These are phyloP conservation scores for Puccinia horiana DNA, from an alignment of 1,284 basidiomycete genomes.

Conservation along the genomic window DNA sequence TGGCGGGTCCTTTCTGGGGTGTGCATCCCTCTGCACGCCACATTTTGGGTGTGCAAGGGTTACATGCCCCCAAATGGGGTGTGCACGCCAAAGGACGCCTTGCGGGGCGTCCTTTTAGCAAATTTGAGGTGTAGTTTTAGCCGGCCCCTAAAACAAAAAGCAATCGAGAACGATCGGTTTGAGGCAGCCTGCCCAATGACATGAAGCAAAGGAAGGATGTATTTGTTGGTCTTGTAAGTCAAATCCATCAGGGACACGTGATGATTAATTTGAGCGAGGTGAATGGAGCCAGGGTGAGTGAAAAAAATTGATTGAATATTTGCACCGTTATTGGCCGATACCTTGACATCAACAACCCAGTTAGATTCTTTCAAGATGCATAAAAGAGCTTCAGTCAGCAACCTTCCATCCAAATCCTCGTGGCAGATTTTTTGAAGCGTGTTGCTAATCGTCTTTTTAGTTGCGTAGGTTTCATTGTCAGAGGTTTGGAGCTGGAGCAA, in stretches of 20 bases:
- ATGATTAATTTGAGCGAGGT: too few species aligned
- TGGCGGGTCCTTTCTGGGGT: too few species aligned
- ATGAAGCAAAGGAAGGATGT: neutral
- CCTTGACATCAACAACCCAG: neutral
- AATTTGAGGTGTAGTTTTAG: too few species aligned
- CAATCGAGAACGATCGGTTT: neutral
- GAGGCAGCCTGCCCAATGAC: constrained; percentile 1
- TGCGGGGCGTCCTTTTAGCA: too few species aligned
- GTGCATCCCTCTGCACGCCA: too few species aligned
- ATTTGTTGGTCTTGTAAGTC: neutral
- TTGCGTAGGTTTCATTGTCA: neutral
- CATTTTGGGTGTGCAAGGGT: too few species aligned
- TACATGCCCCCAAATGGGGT: too few species aligned
- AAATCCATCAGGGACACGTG: neutral
- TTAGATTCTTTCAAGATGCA: neutral
- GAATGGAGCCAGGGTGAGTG: neutral
- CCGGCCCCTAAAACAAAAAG: too few species aligned
- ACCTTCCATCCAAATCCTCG: neutral
- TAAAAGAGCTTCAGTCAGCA: neutral
- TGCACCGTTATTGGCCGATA: too few species aligned
- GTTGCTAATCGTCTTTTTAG: neutral
- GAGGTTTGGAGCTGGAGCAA: neutral
- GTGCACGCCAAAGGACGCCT: too few species aligned
- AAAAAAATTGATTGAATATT: neutral
- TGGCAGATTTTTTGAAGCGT: neutral